Percentiles rank a stretch among this genome's conserved stretches.
Conservation (phyloP, 2,329 filamentous ascomycete genomes). For the Alternaria triticina region DNA sequence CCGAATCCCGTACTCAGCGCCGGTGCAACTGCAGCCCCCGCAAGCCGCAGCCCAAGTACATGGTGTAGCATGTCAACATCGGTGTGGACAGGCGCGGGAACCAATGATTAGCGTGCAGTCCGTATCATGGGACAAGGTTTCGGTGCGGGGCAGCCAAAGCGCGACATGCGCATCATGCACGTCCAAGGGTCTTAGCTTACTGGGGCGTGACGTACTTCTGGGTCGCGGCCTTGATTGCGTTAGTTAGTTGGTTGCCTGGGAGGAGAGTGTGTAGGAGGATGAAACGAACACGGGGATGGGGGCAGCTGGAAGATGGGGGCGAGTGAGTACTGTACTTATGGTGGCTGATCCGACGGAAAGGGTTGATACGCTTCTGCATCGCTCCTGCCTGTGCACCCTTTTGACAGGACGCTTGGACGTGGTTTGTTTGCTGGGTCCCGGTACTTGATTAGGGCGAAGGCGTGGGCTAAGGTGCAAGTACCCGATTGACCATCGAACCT, state of each 20-base stretch:
- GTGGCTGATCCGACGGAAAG: background rate
- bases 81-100: slow-evolving; percentile 1
- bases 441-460: background rate
- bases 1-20: slow-evolving; percentile 1
- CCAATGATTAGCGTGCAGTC: slow-evolving; percentile 5
- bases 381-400: background rate
- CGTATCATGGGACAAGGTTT: slow-evolving; percentile 12
- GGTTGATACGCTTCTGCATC: background rate
- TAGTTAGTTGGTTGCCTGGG: background rate
- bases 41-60: background rate
- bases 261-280: background rate
- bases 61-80: background rate
- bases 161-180: slow-evolving; percentile 2
- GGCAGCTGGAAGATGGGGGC: background rate
- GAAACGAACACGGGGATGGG: background rate
- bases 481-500: background rate
- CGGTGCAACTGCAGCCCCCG: background rate
- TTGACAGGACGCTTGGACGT: slow-evolving; percentile 1
- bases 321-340: background rate
- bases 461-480: background rate
- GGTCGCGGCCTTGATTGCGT: background rate
- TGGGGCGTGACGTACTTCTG: slow-evolving; percentile 4
- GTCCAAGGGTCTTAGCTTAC: background rate
- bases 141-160: slow-evolving; percentile 7
- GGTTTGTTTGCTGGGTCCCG: background rate